Conservation (phyloP, 2,329 filamentous ascomycete species). For the Colletotrichum ledebouriae region DNA sequence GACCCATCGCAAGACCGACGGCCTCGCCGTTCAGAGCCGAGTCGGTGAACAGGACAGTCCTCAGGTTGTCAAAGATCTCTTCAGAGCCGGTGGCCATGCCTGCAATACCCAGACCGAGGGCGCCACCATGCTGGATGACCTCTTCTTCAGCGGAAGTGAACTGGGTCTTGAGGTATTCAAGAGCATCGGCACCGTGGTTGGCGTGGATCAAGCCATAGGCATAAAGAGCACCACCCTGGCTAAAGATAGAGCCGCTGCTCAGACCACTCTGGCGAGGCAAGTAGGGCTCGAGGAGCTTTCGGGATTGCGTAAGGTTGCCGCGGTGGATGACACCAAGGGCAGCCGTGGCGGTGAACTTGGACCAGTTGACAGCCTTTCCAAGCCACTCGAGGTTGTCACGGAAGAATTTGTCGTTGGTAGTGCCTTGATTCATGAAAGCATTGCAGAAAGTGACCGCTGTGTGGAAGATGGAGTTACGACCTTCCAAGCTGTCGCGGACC, state of each 20-base stretch:
- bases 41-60: slow-evolving; percentile 89
- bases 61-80: slow-evolving; percentile 91
- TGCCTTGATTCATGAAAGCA: slow-evolving; percentile 99
- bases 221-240: slow-evolving; percentile 95
- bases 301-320: slow-evolving; percentile 92
- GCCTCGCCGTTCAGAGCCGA: slow-evolving; percentile 98
- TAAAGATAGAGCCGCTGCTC: slow-evolving; percentile 88
- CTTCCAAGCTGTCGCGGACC: slow-evolving; percentile 94
- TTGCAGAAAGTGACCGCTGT: slow-evolving; percentile 97
- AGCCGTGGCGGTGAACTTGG: slow-evolving; percentile 97
- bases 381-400: slow-evolving; percentile 98
- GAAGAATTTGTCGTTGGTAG: slow-evolving; percentile 98
- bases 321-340: slow-evolving; percentile 96
- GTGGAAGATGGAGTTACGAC: slow-evolving; percentile 98
- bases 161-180: slow-evolving; percentile 82
- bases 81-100: slow-evolving; percentile 97
- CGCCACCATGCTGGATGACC: slow-evolving; percentile 96
- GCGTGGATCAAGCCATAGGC: slow-evolving; percentile 97
- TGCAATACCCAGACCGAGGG: slow-evolving; percentile 93
- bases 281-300: slow-evolving; percentile 94
- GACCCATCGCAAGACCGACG: slow-evolving; percentile 93
- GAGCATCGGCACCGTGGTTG: slow-evolving; percentile 93
- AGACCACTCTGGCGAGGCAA: slow-evolving; percentile 83
- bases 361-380: slow-evolving; percentile 99
- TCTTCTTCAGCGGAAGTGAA: slow-evolving; percentile 86